Conservation (phyloP, 768 basidiomycete species). For the Phanerochaete carnosa region DNA sequence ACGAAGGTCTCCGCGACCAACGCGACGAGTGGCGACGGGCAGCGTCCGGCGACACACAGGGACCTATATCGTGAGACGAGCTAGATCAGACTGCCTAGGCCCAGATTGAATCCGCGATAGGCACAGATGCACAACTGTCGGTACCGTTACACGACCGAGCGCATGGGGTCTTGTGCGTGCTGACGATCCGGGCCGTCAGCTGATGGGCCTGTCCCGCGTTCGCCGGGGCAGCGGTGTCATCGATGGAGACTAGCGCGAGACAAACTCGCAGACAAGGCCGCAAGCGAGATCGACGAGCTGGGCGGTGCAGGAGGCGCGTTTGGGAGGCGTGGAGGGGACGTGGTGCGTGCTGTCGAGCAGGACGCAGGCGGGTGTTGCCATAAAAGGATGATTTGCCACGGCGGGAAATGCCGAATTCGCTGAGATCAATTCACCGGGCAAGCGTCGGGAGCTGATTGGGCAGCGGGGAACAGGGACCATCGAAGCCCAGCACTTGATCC, state of each 20-base stretch:
- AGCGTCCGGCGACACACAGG: not conserved
- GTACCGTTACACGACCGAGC: not conserved
- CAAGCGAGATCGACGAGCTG: not conserved
- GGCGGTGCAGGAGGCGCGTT: not conserved
- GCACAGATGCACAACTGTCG: not conserved
- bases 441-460: no score
- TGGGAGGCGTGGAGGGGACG: not conserved
- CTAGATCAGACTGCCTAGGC: not conserved
- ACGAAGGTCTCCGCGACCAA: not conserved
- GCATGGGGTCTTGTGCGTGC: not conserved
- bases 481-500: not conserved
- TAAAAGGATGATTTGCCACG: not conserved
- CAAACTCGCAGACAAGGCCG: not conserved
- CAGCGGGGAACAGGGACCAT: not conserved
- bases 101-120: not conserved
- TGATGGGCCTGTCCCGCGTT: not conserved
- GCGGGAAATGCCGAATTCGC: constrained; percentile 6
- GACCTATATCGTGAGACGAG: not conserved
- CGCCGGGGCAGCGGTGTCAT: not conserved
- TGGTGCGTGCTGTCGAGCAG: not conserved
- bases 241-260: not conserved
- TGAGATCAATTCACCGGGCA: constrained; percentile 7
- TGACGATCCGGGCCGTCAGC: not conserved
- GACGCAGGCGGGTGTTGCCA: not conserved
- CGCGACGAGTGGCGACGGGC: not conserved